These are phyloP conservation scores for Acephala macrosclerotiorum DNA, from an alignment of 2,329 filamentous ascomycete species.

Conservation along the genomic window DNA sequence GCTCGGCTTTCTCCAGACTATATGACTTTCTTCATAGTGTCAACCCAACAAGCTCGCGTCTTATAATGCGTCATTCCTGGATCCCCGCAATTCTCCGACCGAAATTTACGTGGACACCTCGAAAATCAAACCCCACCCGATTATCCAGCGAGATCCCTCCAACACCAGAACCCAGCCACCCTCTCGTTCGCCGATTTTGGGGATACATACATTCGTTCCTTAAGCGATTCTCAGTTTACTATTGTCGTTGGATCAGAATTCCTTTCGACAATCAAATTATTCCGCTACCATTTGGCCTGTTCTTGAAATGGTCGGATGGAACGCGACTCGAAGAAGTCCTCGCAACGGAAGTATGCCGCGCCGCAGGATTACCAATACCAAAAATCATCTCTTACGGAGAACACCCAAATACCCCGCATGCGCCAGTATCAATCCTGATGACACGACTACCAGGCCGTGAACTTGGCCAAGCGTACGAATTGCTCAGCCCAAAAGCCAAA, in stretches of 20 bases:
- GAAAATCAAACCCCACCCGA: conserved; percentile 27
- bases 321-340: conserved; percentile 47
- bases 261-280: conserved; percentile 43
- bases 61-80: too few relatives aligned
- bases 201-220: conserved; percentile 43
- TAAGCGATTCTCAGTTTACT: conserved; percentile 42
- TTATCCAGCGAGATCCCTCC: conserved; percentile 35
- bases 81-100: conserved; percentile 18
- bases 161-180: conserved; percentile 35
- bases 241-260: conserved; percentile 42
- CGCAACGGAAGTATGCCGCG: conserved; percentile 45
- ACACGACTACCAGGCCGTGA: conserved; percentile 48
- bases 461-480: conserved; percentile 42
- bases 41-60: too few relatives aligned
- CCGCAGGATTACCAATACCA: conserved; percentile 47
- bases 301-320: conserved; percentile 49
- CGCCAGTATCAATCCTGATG: conserved; percentile 49
- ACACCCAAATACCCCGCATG: conserved; percentile 42
- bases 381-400: conserved; percentile 46
- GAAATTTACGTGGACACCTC: conserved; percentile 32
- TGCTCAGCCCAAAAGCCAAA: conserved; percentile 41
- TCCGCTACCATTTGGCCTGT: conserved; percentile 48
- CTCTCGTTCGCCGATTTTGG: conserved; percentile 36
- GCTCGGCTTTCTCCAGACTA: background rate
- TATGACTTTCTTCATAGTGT: background rate